Conservation (phyloP, 495 filamentous ascomycete species). For the Stereocaulon alpinum region DNA sequence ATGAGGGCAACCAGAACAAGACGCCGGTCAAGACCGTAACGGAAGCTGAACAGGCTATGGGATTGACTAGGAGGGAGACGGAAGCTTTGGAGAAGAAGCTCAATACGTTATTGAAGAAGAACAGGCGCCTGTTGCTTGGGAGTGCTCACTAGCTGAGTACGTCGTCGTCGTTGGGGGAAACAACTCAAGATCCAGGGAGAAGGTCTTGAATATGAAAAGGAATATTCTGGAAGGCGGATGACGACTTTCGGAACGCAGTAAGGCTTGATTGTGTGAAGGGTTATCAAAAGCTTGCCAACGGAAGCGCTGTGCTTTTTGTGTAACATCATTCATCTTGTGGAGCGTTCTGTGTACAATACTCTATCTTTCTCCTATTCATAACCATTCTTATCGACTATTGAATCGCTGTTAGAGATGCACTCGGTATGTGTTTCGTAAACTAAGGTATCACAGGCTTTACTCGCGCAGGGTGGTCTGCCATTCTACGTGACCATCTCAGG, state of each 20-base stretch:
- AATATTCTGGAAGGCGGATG: neutral
- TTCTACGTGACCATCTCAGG: no score
- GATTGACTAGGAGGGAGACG: constrained; percentile 51
- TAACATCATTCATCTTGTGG: neutral
- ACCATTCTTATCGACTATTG: no score
- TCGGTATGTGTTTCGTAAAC: neutral
- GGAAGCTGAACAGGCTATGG: constrained; percentile 50
- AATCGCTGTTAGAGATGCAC: neutral
- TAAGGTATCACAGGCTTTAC: no score
- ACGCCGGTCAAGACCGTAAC: constrained; percentile 44
- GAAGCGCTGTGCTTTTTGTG: neutral
- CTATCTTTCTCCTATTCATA: neutral
- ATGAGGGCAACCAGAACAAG: constrained; percentile 19
- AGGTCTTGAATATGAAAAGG: neutral
- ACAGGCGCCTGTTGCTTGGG: constrained; percentile 22
- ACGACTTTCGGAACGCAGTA: no score
- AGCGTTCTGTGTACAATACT: neutral
- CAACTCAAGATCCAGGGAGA: no score
- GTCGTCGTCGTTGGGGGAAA: no score
- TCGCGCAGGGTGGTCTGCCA: no score
- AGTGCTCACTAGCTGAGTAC: neutral
- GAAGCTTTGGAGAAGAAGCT: constrained; percentile 60
- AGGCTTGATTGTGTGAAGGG: no score
- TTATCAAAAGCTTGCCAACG: neutral
- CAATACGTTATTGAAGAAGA: constrained; percentile 38